Base-by-base conservation (phyloP, 2,329 filamentous ascomycete species). In the Fonsecaea pugnacius region DNA sequence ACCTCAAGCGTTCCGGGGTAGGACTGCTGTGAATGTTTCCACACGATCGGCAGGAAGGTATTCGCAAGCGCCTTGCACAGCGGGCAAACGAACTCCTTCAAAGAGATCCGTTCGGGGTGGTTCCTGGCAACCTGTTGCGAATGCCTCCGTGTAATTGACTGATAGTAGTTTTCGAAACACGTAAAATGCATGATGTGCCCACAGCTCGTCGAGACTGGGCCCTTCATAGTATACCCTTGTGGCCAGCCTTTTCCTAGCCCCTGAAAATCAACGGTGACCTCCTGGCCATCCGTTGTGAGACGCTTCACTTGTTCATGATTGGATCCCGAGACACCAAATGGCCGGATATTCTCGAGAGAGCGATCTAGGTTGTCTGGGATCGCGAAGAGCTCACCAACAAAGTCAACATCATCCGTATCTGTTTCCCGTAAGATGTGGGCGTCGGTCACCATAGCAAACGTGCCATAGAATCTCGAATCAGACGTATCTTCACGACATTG, bases 131-230 rank as follows among this genome's bases (percentile, higher is more conserved):
- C 96, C 75, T 99, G 95, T 72, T 95, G 91, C 21, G 86, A 86
- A 74, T 99, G 96, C 43, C 95, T 87, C 65, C 93, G 85, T 59
- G 89, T 84, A 0, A 92, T 96, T 3, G 94, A 92, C 52, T 91
- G 87, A 69, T 91, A 90, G 73, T 98, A 99, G 46, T 90, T 86
- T 72, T 97, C 92, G 74, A 99, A 99, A 78, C 95, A 99, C 70
- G 86, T 88, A 75, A 91, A 98, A 76, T 99, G 95, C 95, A 99
- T 99, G 73, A 99, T 96, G 76, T 99, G 95, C 2, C 95, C 95
- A 76, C 95, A 99, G 9, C 94, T 92, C 38, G 91, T 91, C 10
- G 93, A 91, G 1, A 98, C 89, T 0, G 94, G 91, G 0, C 93
- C 95, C 18, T 85, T 82, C 32, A 84, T 83, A 36, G 87, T 87